phyloP scores from a whole-genome alignment of 1,139 yeast species.

The Magnusiomyces sp. region DNA sequence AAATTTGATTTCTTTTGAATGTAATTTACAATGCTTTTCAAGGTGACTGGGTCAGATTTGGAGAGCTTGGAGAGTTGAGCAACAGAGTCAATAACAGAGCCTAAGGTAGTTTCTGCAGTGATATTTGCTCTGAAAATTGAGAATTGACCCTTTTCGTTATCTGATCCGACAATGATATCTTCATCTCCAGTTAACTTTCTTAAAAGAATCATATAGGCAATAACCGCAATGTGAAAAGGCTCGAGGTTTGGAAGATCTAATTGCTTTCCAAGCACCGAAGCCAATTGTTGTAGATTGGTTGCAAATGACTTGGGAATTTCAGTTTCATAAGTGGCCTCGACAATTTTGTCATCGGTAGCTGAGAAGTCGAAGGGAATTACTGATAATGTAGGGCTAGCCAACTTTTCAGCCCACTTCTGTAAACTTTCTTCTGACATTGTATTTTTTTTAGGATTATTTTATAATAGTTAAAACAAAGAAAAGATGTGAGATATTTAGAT shows the following conservation, averaged over 20 bases:
- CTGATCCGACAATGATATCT: constrained; percentile 78
- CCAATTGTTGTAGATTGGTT: constrained; percentile 9
- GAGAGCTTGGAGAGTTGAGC: constrained; percentile 37
- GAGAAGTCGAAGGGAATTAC: constrained; percentile 83
- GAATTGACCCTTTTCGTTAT: constrained; percentile 36
- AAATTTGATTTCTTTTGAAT: constrained; percentile 43
- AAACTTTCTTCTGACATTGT: too few species aligned
- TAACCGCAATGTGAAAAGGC: constrained; percentile 47
- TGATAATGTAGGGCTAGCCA: constrained; percentile 77
- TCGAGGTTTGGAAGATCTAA: constrained; percentile 14
- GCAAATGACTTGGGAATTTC: constrained; percentile 17
- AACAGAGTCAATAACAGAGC: constrained; percentile 43
- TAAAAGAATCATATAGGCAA: constrained; percentile 65
- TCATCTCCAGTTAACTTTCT: constrained; percentile 89
- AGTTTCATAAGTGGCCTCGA: constrained; percentile 49
- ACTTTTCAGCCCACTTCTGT: constrained; percentile 48
- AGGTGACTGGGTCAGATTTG: constrained; percentile 34
- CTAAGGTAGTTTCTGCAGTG: constrained; percentile 39
- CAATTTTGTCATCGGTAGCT: constrained; percentile 62
- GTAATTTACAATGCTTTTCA: constrained; percentile 48
- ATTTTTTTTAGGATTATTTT: too few species aligned
- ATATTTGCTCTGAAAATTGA: constrained; percentile 54
- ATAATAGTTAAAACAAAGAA: too few species aligned
- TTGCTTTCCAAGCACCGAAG: constrained; percentile 16
- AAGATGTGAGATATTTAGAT: too few species aligned